Percentiles rank a stretch among this genome's conserved stretches.
Conservation (phyloP, 1,284 basidiomycete species). For the Sanghuangporus baumii region DNA sequence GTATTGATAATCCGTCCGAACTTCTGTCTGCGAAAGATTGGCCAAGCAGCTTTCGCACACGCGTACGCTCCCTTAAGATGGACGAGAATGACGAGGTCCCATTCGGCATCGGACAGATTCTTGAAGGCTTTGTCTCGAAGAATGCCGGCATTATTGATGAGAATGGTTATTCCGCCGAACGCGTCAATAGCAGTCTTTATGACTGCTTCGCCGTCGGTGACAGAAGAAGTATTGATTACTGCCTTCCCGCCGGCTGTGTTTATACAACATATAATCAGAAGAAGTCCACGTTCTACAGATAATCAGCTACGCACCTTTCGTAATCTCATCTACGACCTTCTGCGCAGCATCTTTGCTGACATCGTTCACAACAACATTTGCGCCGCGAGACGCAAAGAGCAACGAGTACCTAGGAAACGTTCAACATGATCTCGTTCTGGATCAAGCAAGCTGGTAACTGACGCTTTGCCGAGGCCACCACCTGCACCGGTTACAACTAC, state of each 20-base stretch:
- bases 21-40: constrained; percentile 91
- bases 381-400: constrained; percentile 86
- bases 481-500: constrained; percentile 96
- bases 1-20: constrained; percentile 92
- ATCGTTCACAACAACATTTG: constrained; percentile 95
- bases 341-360: constrained; percentile 87
- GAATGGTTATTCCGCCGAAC: constrained; percentile 78
- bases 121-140: constrained; percentile 68
- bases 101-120: constrained; percentile 89
- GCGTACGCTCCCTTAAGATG: constrained; percentile 94
- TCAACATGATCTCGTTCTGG: neutral
- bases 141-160: constrained; percentile 98
- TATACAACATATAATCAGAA: neutral
- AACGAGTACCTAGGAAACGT: constrained; percentile 69
- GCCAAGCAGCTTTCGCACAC: constrained; percentile 97
- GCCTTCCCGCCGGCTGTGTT: constrained; percentile 81
- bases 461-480: constrained; percentile 91
- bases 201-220: constrained; percentile 83
- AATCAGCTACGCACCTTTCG: constrained; percentile 49
- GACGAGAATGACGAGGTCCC: constrained; percentile 83
- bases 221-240: constrained; percentile 83
- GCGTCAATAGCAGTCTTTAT: constrained; percentile 85
- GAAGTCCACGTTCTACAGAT: neutral
- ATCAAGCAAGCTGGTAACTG: constrained; percentile 30
- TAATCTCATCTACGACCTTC: constrained; percentile 90